phyloP scores from a whole-genome alignment of 1,139 yeast genomes.

The Yamadazyma triangularis region DNA sequence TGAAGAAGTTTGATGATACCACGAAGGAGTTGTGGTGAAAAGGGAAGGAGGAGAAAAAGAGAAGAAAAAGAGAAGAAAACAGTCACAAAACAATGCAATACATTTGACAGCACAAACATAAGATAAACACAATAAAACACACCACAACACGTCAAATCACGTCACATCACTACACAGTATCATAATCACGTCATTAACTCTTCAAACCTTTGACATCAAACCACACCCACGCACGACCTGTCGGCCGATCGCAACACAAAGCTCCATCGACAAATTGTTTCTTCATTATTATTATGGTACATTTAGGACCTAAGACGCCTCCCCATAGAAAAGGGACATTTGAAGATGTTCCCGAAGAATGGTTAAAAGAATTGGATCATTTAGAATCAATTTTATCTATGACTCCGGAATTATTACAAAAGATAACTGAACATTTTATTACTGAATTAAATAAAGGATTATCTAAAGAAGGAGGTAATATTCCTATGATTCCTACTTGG shows the following conservation, averaged over 20 bases:
- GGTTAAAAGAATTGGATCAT: conserved; percentile 54
- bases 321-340: conserved; percentile 79
- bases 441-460: conserved; percentile 77
- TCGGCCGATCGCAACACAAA: conserved; percentile 3
- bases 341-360: conserved; percentile 65
- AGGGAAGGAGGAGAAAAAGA: too few relatives aligned
- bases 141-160: too few relatives aligned
- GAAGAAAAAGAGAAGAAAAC: too few relatives aligned
- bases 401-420: conserved; percentile 52
- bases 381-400: conserved; percentile 66
- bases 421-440: conserved; percentile 59
- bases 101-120: too few relatives aligned
- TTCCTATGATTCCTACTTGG: conserved; percentile 98
- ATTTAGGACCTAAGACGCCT: conserved; percentile 79
- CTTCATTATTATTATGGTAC: conserved; percentile 70
- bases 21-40: conserved; percentile 33
- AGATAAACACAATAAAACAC: too few relatives aligned
- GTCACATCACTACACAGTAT: too few relatives aligned
- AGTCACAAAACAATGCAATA: too few relatives aligned
- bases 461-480: conserved; percentile 70
- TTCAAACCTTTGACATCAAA: too few relatives aligned
- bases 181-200: too few relatives aligned
- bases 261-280: neutral
- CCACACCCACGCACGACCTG: too few relatives aligned
- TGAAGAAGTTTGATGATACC: conserved; percentile 39